Evolutionary conservation across 306 rosid species (phyloP).

Genomic region (Quercus engelmannii): DNA sequence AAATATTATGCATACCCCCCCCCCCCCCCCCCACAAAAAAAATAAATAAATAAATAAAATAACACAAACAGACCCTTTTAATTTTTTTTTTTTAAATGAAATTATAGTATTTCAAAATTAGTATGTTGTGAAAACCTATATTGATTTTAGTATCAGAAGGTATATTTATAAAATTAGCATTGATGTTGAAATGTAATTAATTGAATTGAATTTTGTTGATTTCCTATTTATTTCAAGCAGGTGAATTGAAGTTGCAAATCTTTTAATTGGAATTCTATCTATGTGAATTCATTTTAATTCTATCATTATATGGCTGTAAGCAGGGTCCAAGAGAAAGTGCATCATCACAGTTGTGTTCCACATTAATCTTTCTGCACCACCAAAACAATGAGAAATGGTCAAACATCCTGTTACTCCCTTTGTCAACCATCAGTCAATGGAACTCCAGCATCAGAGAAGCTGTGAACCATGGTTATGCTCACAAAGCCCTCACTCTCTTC

Average conservation of each 20-base stretch:
- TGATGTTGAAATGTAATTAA: not conserved
- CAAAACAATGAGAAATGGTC: slow-evolving; percentile 30
- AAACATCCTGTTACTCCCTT: slow-evolving; percentile 10
- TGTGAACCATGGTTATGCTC: slow-evolving; percentile 21
- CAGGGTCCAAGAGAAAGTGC: not conserved
- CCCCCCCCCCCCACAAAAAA: no score
- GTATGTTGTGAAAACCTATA: no score
- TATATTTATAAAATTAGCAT: not conserved
- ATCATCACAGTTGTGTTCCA: not conserved
- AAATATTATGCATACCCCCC: no score
- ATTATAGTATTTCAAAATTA: not conserved
- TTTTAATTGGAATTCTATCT: not conserved
- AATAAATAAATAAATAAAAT: no score
- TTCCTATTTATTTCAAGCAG: not conserved
- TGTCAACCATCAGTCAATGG: slow-evolving; percentile 24
- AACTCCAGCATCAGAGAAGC: slow-evolving; percentile 22
- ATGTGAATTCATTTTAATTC: not conserved
- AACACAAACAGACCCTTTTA: no score
- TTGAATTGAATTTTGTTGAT: not conserved
- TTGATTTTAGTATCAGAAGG: not conserved
- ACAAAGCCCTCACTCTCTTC: slow-evolving; percentile 38
- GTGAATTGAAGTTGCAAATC: not conserved
- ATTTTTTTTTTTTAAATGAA: not conserved
- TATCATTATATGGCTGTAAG: not conserved
- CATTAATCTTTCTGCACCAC: not conserved